These are phyloP conservation scores for Magnolia officinalis DNA, from an alignment of 164 flowering plant genomes.

Conservation along the genomic window DNA sequence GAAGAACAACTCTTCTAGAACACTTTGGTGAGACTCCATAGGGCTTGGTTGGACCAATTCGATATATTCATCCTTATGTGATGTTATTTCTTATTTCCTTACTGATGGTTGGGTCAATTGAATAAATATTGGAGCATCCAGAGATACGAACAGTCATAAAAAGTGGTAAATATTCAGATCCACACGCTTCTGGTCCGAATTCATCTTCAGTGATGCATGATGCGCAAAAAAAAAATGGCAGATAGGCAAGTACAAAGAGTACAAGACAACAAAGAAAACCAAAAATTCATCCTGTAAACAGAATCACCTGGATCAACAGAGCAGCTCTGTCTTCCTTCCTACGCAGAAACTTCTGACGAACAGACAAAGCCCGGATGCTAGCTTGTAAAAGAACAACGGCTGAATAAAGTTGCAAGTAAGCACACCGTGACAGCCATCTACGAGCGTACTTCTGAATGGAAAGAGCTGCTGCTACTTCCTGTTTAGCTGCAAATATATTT, in stretches of 20 bases:
- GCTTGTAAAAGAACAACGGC: slow-evolving; percentile 65
- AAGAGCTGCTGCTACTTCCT: slow-evolving; percentile 61
- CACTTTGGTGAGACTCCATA: no score
- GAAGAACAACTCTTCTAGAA: no score
- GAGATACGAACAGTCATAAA: no score
- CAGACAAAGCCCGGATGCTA: slow-evolving; percentile 53
- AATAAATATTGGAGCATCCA: no score
- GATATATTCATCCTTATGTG: no score
- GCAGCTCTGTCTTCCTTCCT: slow-evolving; percentile 73
- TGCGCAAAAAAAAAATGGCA: not conserved
- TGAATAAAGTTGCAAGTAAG: slow-evolving; percentile 48
- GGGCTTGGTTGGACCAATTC: no score
- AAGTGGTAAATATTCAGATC: no score
- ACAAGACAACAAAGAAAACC: not conserved
- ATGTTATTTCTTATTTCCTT: no score
- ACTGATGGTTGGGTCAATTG: no score
- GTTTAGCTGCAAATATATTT: slow-evolving; percentile 39
- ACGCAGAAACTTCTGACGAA: slow-evolving; percentile 48
- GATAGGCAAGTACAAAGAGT: not conserved
- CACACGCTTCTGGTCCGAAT: no score
- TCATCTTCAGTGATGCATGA: not conserved
- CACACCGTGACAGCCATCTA: slow-evolving; percentile 44
- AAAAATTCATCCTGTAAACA: not conserved
- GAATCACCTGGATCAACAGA: slow-evolving; percentile 69
- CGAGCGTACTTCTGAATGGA: slow-evolving; percentile 63